Conservation (phyloP, 495 filamentous ascomycete genomes). For the Thermochaetoides thermophila region DNA sequence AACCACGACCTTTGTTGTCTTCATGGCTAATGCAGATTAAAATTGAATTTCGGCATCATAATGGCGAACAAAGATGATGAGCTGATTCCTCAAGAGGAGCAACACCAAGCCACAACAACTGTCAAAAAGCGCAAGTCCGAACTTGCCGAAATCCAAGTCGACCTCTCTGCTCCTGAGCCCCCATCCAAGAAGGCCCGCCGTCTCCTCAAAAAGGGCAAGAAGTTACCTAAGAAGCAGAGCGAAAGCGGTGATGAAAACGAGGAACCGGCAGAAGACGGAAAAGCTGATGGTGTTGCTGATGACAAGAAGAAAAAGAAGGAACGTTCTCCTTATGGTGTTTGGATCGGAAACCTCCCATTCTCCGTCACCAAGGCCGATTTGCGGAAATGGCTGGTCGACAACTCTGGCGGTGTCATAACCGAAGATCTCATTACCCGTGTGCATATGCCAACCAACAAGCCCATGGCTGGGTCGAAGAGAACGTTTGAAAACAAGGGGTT, state of each 20-base stretch:
- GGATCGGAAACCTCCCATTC: conserved; percentile 91
- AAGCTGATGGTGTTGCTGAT: conserved; percentile 1
- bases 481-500: conserved; percentile 59
- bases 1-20: too few species aligned
- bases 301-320: conserved; percentile 34
- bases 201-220: conserved; percentile 62
- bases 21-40: too few species aligned
- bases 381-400: conserved; percentile 57
- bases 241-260: conserved; percentile 28
- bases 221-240: conserved; percentile 24
- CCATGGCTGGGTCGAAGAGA: conserved; percentile 15
- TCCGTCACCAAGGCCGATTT: conserved; percentile 57
- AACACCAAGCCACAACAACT: too few species aligned
- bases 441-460: conserved; percentile 50
- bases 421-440: conserved; percentile 64
- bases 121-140: conserved; percentile 58
- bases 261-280: conserved; percentile 19
- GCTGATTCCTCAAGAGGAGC: conserved; percentile 3
- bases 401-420: conserved; percentile 45
- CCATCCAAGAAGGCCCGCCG: conserved; percentile 83
- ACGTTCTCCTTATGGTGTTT: conserved; percentile 70
- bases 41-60: neutral
- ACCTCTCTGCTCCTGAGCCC: conserved; percentile 74
- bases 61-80: conserved; percentile 9
- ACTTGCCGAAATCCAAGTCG: conserved; percentile 69